Base-by-base conservation (phyloP, 768 basidiomycete species). In the Auriscalpium vulgare region DNA sequence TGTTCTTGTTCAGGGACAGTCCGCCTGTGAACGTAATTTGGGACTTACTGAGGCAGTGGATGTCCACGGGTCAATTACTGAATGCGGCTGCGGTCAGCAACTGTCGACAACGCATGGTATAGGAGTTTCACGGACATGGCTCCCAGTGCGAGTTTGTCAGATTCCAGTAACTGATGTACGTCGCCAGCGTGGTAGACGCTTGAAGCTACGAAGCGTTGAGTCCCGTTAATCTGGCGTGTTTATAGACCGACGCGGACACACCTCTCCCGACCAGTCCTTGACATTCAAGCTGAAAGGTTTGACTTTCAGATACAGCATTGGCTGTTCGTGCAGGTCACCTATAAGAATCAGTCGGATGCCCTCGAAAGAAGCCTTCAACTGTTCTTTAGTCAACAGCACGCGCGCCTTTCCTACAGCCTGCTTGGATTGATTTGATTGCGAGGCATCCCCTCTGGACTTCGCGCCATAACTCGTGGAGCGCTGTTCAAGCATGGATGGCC, bases 131-230 rank as follows among this genome's bases (percentile, higher is more conserved):
- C 85, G 60, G 66, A 89, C 88, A 68, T 35, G 97, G 95, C 70
- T 98, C 97, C 93, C 97, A 99, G 65, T 98, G 93, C 49, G 97
- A 98, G 66, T 97, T 97, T 21, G 87, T 85, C 50, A 98, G 71
- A 69, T 99, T 99, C 91, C 93, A 99, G 65, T 97, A 99, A 57
- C 85, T 92, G 68, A 97, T 87, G 50, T 86, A 83, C 3, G 84
- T 85, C 21, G 86, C 84, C 64, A 97, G 74, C 0, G 87, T 85
- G 1, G 89, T 88, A 7, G 86, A 84, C 6, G 91, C 89, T 66
- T 87, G 86, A 47, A 98, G 72, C 95, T 97, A 59, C 10, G 36
- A 58, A 59, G 14, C 16, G 35, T 55, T 44, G 61, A 34, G 44
- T 36, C 10, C 14, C 14, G 3, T 13, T 45, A 10, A 43, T 2